Evolutionary conservation across 495 filamentous ascomycete species (phyloP).

Genomic region (Podospora conica): DNA sequence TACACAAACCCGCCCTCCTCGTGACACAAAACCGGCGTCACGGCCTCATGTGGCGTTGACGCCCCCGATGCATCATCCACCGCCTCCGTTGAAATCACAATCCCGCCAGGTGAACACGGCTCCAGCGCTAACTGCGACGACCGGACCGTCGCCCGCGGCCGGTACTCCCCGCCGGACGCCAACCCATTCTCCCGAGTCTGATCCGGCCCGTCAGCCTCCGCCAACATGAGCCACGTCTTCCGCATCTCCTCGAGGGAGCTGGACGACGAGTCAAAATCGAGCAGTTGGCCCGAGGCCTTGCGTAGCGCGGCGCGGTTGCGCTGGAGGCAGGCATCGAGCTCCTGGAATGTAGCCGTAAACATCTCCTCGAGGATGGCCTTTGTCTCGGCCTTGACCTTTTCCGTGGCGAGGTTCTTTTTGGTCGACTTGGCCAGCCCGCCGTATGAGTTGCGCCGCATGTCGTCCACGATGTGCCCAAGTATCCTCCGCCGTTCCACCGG

Average conservation of each 20-base stretch:
- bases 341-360: slow-evolving; percentile 11
- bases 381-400: slow-evolving; percentile 2
- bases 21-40: background rate
- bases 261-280: slow-evolving; percentile 15
- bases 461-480: slow-evolving; percentile 23
- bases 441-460: background rate
- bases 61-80: slow-evolving; percentile 26
- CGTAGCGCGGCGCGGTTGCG: slow-evolving; percentile 20
- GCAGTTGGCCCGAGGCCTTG: slow-evolving; percentile 13
- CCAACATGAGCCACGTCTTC: background rate
- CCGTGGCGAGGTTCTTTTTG: background rate
- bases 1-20: slow-evolving; percentile 7
- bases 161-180: background rate
- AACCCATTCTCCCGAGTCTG: background rate
- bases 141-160: slow-evolving; percentile 17
- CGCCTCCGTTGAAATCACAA: slow-evolving; percentile 23
- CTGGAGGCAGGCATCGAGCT: slow-evolving; percentile 15
- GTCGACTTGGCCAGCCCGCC: background rate
- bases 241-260: slow-evolving; percentile 11
- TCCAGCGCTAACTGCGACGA: slow-evolving; percentile 15
- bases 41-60: slow-evolving; percentile 19
- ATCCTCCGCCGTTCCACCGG: slow-evolving; percentile 16
- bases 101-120: slow-evolving; percentile 5
- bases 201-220: background rate
- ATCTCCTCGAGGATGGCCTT: slow-evolving; percentile 11